Evolutionary conservation across 371 early-diverging fungal genomes (phyloP).

Genomic region (Syncephalastrum monosporum): DNA sequence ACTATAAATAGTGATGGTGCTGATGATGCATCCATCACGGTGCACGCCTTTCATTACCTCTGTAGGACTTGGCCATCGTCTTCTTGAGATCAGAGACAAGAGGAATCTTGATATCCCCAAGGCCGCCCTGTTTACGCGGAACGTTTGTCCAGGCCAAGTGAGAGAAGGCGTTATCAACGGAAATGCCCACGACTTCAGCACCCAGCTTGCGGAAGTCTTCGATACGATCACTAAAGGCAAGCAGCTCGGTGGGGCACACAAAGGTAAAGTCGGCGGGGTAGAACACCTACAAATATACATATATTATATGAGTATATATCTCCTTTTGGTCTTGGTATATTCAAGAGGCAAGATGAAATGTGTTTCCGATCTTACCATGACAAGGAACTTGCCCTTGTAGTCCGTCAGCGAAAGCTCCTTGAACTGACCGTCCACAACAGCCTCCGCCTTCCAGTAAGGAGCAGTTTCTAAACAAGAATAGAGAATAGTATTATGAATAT

Average conservation of each 20-base stretch:
- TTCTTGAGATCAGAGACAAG: slow-evolving; percentile 82
- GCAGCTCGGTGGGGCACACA: slow-evolving; percentile 71
- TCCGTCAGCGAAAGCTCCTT: slow-evolving; percentile 75
- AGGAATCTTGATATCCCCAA: slow-evolving; percentile 84
- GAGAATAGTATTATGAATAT: background rate
- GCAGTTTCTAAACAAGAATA: slow-evolving; percentile 49
- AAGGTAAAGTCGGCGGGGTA: slow-evolving; percentile 52
- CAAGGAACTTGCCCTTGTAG: slow-evolving; percentile 76
- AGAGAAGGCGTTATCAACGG: slow-evolving; percentile 67
- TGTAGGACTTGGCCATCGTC: slow-evolving; percentile 81
- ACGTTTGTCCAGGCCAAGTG: slow-evolving; percentile 59
- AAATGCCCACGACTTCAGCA: slow-evolving; percentile 79
- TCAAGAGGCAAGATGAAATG: background rate
- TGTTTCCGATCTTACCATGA: slow-evolving; percentile 29
- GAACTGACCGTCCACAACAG: slow-evolving; percentile 72
- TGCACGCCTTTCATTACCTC: slow-evolving; percentile 41
- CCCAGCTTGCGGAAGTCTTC: slow-evolving; percentile 66
- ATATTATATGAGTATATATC: background rate
- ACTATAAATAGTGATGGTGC: too few species aligned
- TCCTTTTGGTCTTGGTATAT: background rate
- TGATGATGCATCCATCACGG: too few species aligned
- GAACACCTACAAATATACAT: slow-evolving; percentile 11
- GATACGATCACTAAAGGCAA: slow-evolving; percentile 60
- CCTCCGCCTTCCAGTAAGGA: slow-evolving; percentile 71
- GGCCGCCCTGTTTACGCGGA: slow-evolving; percentile 78